phyloP scores from a whole-genome alignment of 2,329 filamentous ascomycete species.

The Phaeosphaeriaceae sp. region DNA sequence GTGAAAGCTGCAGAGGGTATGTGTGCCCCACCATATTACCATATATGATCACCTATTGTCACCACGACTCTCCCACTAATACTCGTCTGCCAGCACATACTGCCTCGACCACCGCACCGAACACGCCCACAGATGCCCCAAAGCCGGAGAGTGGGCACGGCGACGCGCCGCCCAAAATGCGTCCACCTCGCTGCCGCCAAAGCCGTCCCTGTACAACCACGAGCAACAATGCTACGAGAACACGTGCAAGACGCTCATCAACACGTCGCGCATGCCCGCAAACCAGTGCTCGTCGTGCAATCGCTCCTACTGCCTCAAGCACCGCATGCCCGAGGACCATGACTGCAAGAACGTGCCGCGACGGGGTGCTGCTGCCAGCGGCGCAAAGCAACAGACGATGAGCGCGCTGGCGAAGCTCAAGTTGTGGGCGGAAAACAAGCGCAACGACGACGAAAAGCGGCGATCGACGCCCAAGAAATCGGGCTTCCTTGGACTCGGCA shows the following conservation, averaged over 20 bases:
- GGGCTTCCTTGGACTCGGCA: conserved; percentile 33
- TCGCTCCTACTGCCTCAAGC: conserved; percentile 77
- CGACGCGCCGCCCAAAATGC: conserved; percentile 50
- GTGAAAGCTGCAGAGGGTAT: conserved; percentile 79
- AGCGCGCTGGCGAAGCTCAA: conserved; percentile 71
- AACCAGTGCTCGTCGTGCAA: conserved; percentile 77
- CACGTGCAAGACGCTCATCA: conserved; percentile 73
- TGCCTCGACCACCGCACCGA: conserved; percentile 95
- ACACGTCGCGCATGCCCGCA: conserved; percentile 71
- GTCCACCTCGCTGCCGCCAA: conserved; percentile 42
- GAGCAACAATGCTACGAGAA: conserved; percentile 73
- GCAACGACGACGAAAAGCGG: conserved; percentile 70
- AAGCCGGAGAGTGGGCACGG: conserved; percentile 67
- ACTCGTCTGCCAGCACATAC: conserved; percentile 66
- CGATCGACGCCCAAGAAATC: conserved; percentile 26
- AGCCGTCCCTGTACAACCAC: conserved; percentile 64
- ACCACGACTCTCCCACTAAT: neutral
- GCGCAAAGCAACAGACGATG: neutral
- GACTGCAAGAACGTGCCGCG: conserved; percentile 73
- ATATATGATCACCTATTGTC: too few relatives aligned
- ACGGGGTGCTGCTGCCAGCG: conserved; percentile 48
- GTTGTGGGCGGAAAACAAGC: conserved; percentile 80
- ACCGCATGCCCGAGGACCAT: conserved; percentile 80
- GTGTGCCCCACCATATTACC: too few relatives aligned
- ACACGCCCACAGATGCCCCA: conserved; percentile 73